Conservation (phyloP, 805 yeast species). For the Monosporozyma siamensis region DNA sequence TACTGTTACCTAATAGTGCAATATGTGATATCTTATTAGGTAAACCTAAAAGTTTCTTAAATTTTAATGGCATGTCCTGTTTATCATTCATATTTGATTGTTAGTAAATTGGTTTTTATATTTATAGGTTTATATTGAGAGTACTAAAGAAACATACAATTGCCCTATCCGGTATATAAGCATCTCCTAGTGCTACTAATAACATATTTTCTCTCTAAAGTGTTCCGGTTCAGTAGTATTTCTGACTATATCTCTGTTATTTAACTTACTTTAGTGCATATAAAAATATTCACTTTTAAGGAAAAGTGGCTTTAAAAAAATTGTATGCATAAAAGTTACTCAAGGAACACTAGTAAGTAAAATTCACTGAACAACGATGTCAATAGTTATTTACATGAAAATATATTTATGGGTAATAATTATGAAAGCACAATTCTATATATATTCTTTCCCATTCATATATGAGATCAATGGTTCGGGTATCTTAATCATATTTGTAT, state of each 20-base stretch:
- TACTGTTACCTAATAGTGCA: constrained; percentile 74
- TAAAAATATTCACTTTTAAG: neutral
- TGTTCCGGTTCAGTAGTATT: too few relatives aligned
- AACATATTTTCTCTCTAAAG: constrained; percentile 44
- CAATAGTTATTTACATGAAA: constrained; percentile 3
- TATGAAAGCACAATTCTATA: too few relatives aligned
- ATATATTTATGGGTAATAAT: too few relatives aligned
- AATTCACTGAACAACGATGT: too few relatives aligned
- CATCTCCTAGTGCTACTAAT: constrained; percentile 76
- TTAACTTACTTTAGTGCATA: too few relatives aligned
- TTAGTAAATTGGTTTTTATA: constrained; percentile 3
- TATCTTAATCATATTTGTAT: constrained; percentile 42
- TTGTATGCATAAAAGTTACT: too few relatives aligned
- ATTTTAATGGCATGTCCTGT: constrained; percentile 45
- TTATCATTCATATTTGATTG: constrained; percentile 1
- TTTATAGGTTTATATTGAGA: neutral
- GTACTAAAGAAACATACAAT: constrained; percentile 34
- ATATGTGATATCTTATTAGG: constrained; percentile 87
- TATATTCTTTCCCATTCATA: constrained; percentile 53
- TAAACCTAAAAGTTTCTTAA: constrained; percentile 56
- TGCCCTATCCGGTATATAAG: constrained; percentile 83
- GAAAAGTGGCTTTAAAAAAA: neutral
- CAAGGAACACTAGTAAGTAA: too few relatives aligned
- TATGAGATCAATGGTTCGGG: constrained; percentile 61
- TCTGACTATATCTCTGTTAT: too few relatives aligned